These are phyloP conservation scores for Coemansia sp. DNA, from an alignment of 192 early-diverging fungal genomes.

Conservation along the genomic window DNA sequence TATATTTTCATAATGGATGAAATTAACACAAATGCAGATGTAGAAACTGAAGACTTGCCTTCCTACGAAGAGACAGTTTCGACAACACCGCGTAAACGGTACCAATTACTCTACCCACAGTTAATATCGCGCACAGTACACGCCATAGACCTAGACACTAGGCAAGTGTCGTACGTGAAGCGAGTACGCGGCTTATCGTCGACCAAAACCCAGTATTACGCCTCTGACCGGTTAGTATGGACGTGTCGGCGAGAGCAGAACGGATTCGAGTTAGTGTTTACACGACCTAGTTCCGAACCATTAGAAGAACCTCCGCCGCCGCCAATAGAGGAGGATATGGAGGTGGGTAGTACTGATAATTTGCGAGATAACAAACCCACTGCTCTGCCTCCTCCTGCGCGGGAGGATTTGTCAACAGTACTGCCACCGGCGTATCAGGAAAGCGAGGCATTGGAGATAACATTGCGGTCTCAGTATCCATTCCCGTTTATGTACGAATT, in stretches of 20 bases:
- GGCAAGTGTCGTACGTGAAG: slow-evolving; percentile 8
- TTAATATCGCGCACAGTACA: slow-evolving; percentile 32
- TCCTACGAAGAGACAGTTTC: slow-evolving; percentile 51
- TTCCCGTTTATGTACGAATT: slow-evolving; percentile 39
- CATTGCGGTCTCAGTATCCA: slow-evolving; percentile 17
- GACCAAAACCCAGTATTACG: slow-evolving; percentile 8
- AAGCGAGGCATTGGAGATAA: slow-evolving; percentile 15
- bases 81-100: slow-evolving; percentile 23
- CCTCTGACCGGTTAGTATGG: slow-evolving; percentile 22
- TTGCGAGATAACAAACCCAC: slow-evolving; percentile 30
- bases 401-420: not conserved
- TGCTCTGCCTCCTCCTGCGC: not conserved
- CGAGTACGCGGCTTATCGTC: slow-evolving; percentile 11
- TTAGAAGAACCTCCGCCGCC: not conserved
- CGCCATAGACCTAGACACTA: slow-evolving; percentile 20
- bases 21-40: not conserved
- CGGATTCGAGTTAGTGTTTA: slow-evolving; percentile 43
- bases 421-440: slow-evolving; percentile 49
- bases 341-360: not conserved
- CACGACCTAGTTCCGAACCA: slow-evolving; percentile 2
- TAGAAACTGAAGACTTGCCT: slow-evolving; percentile 21
- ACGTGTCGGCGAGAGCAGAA: slow-evolving; percentile 22
- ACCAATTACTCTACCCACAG: slow-evolving; percentile 30
- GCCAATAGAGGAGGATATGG: not conserved
- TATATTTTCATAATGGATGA: too few species aligned